Evolutionary conservation across 1,284 basidiomycete genomes (phyloP), one percentile per base, ranked within the genome.

Genomic region (Fistulina hepatica): DNA sequence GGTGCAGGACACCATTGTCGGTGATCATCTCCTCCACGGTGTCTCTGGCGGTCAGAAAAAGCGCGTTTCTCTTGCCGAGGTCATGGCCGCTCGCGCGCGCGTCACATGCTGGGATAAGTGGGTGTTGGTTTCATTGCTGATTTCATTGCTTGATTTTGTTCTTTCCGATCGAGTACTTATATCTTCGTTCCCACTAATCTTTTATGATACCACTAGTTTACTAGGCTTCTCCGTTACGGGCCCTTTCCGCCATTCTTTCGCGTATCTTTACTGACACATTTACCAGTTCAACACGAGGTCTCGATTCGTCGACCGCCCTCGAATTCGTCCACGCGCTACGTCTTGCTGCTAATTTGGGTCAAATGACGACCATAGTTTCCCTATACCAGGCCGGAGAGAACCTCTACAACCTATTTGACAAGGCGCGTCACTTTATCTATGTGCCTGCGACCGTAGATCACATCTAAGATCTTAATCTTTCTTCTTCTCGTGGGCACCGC

Each of bases 31-130:
- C 17, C 66, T 86, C n/a, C 66, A 81, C 4, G 84, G 83, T 41
- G 75, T 88, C 6, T 76, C 73, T 34, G 84, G 83, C 13, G 84
- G 85, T n/a, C 72, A 83, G 63, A 78, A 80, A 58, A 82, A 83
- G 57, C 72, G 85, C 26, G 83, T 88, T 0, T 81, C 77, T 0
- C 81, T 89, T 46, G 68, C 73, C 7, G 85, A 89, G 57, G 66
- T 72, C 7, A 56, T 88, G 33, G 71, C 74, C 0, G 66, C 71
- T 11, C 61, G 76, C 22, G 67, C 69, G 32, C 64, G 68, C 22
- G 61, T 88, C 21, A 69, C 67, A 28, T 63, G 69, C 10, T 88
- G 83, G 82, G 84, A 88, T 57, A 83, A 84, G 71, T 76, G 44
- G 70, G 56, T 8, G 3, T 7, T 6, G 15, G 31, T 31, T 6